Conservation (phyloP, 2,329 filamentous ascomycete genomes). For the Leptographium wingfieldii region DNA sequence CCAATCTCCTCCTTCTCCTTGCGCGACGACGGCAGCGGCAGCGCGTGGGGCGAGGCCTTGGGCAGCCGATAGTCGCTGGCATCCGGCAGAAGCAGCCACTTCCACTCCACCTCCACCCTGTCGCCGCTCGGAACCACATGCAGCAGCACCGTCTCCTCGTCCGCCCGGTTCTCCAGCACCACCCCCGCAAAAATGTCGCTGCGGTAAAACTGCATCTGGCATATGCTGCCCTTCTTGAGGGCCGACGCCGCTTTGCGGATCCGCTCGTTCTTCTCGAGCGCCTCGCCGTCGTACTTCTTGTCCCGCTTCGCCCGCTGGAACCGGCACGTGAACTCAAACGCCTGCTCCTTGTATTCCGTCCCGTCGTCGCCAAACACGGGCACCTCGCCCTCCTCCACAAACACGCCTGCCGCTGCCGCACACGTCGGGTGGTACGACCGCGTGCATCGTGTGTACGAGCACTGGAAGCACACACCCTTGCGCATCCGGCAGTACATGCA, state of each 20-base stretch:
- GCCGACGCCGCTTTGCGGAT: slow-evolving; percentile 55
- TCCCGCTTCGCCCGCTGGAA: slow-evolving; percentile 85
- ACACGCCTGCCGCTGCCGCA: slow-evolving; percentile 80
- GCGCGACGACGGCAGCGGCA: slow-evolving; percentile 53
- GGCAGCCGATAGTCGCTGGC: slow-evolving; percentile 56
- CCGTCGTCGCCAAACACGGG: slow-evolving; percentile 85
- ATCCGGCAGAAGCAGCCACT: slow-evolving; percentile 66
- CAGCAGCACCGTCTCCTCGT: slow-evolving; percentile 64
- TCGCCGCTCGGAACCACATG: slow-evolving; percentile 76
- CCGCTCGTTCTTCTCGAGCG: slow-evolving; percentile 56
- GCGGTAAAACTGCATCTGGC: slow-evolving; percentile 74
- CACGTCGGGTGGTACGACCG: slow-evolving; percentile 92
- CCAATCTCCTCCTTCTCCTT: slow-evolving; percentile 56
- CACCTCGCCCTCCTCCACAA: slow-evolving; percentile 76
- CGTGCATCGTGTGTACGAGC: slow-evolving; percentile 86
- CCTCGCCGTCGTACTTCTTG: slow-evolving; percentile 56
- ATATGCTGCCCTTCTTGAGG: slow-evolving; percentile 60
- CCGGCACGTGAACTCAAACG: slow-evolving; percentile 86
- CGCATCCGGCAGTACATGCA: slow-evolving; percentile 92
- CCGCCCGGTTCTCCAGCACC: slow-evolving; percentile 67
- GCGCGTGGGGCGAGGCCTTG: slow-evolving; percentile 61
- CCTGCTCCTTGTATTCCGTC: slow-evolving; percentile 82
- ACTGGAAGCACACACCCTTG: slow-evolving; percentile 93
- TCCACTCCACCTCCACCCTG: slow-evolving; percentile 69
- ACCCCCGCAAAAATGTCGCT: slow-evolving; percentile 85